Percentiles rank a stretch among this genome's conserved stretches.
phyloP scores from a whole-genome alignment of 176 grass and related monocot species.

The Triticum aestivum region IWGSC_CS_RefSeq_v2.1 NC_057810.1:462258375-462258874 shows the following conservation, averaged over 20 bases:
- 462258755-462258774: not conserved
- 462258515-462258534: not conserved
- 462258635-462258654: not conserved
- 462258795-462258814: not conserved
- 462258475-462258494: constrained; percentile 4
- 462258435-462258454: not conserved
- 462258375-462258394: not conserved
- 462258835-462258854: not conserved
- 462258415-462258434: not conserved
- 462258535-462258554: not conserved
- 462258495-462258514: not conserved
- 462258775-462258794: too few species aligned
- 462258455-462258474: not conserved
- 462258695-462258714: not conserved
- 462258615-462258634: not conserved
- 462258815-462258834: not conserved
- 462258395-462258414: constrained; percentile 17
- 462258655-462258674: not conserved
- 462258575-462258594: too few species aligned
- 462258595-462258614: not conserved
- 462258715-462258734: not conserved
- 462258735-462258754: not conserved
- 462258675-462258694: not conserved
- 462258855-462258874: not conserved
- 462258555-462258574: not conserved